These are phyloP conservation scores for Tripterygium wilfordii DNA, from an alignment of 177 flowering plant genomes.

Conservation along the genomic window DNA sequence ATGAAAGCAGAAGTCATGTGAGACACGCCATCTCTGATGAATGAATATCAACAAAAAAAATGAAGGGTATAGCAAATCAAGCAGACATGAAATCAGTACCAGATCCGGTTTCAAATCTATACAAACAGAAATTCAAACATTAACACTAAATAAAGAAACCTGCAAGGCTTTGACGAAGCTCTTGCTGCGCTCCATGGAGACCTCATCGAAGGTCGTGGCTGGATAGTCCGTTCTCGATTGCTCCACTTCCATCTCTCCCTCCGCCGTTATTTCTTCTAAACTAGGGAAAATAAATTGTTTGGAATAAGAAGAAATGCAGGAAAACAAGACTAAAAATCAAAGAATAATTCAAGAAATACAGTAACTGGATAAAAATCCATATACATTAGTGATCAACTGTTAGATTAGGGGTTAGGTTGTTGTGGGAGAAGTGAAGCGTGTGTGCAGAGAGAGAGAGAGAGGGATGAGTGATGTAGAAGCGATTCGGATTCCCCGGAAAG, in stretches of 20 bases:
- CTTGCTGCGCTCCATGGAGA: conserved; percentile 86
- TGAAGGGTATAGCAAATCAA: no score
- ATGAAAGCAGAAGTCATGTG: no score
- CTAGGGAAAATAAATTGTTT: no score
- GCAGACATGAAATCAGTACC: not conserved
- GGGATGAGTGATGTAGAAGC: conserved; percentile 34
- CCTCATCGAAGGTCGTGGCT: conserved; percentile 80
- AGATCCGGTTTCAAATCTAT: conserved; percentile 13
- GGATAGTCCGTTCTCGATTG: conserved; percentile 24
- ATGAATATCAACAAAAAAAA: not conserved
- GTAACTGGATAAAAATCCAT: no score
- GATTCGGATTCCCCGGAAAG: conserved; percentile 25
- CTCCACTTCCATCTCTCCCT: conserved; percentile 29
- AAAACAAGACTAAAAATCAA: no score
- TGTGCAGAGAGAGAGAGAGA: conserved; percentile 8
- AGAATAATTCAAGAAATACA: no score
- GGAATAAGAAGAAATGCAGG: no score
- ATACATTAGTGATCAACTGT: no score
- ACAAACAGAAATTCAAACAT: not conserved
- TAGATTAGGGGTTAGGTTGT: conserved; percentile 13
- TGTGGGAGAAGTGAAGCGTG: conserved; percentile 15
- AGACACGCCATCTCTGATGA: no score
- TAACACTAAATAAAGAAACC: conserved; percentile 25
- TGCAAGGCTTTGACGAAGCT: conserved; percentile 79
- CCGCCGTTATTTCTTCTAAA: not conserved